Percentiles rank a stretch among this genome's conserved stretches.
phyloP scores from a whole-genome alignment of 345 rosid species.

The Brassica juncea region DNA sequence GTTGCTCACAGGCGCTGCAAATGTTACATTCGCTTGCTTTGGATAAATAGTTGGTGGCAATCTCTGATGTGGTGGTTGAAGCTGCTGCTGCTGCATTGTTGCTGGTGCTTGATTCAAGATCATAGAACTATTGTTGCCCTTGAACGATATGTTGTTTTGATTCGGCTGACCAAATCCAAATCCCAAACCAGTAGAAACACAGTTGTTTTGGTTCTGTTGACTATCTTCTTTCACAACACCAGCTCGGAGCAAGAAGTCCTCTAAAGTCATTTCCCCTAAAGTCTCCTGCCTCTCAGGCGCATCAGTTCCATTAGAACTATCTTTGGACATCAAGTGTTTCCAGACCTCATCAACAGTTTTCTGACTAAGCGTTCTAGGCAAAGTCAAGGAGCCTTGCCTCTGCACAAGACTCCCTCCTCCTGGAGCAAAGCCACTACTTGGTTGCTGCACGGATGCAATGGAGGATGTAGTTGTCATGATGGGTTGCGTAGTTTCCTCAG shows the following conservation, averaged over 20 bases:
- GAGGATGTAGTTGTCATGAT: conserved; percentile 35
- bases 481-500: conserved; percentile 73
- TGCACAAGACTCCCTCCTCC: conserved; percentile 51
- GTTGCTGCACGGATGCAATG: conserved; percentile 28
- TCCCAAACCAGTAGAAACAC: conserved; percentile 46
- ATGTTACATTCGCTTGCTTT: conserved; percentile 56
- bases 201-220: conserved; percentile 44
- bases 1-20: conserved; percentile 37
- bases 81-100: conserved; percentile 47
- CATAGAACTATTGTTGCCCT: conserved; percentile 34
- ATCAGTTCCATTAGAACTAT: conserved; percentile 32
- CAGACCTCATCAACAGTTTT: conserved; percentile 95
- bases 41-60: conserved; percentile 58
- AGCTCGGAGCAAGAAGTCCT: conserved; percentile 81
- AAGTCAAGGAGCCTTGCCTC: conserved; percentile 84
- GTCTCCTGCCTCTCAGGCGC: conserved; percentile 74
- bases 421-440: conserved; percentile 37
- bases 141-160: conserved; percentile 40
- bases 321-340: conserved; percentile 59
- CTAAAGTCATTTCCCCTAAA: conserved; percentile 82
- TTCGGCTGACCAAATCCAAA: conserved; percentile 61
- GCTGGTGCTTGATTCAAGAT: conserved; percentile 49
- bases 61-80: conserved; percentile 44
- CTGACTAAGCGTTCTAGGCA: conserved; percentile 87
- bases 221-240: conserved; percentile 75